Evolutionary conservation across 139 green algal genomes (phyloP).

Genomic region (Microglena sp.): DNA sequence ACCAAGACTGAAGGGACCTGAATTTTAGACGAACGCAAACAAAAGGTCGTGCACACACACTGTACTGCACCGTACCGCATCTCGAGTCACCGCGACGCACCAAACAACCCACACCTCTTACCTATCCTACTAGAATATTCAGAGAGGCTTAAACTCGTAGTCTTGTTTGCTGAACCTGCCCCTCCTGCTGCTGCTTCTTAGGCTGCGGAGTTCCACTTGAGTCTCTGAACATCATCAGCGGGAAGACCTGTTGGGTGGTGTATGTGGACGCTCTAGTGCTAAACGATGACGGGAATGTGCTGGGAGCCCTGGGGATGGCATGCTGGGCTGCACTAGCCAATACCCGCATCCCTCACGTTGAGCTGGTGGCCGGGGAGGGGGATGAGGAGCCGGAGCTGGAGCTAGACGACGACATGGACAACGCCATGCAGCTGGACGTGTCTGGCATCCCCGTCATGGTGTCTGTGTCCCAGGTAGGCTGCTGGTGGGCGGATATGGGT

Average conservation of each 20-base stretch:
- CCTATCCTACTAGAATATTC: not conserved
- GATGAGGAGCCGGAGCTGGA: conserved; percentile 60
- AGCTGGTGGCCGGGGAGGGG: conserved; percentile 23
- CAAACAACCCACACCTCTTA: not conserved
- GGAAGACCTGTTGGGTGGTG: conserved; percentile 74
- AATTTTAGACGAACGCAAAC: no score
- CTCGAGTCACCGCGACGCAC: not conserved
- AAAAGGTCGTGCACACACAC: no score
- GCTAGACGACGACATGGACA: conserved; percentile 50
- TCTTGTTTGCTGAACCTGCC: no score
- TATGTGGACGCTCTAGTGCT: conserved; percentile 77
- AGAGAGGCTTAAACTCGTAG: no score
- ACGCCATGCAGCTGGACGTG: conserved; percentile 32
- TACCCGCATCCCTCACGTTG: conserved; percentile 45
- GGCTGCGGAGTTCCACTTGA: conserved; percentile 15
- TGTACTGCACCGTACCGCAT: not conserved
- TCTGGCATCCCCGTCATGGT: conserved; percentile 40
- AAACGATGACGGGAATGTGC: conserved; percentile 67
- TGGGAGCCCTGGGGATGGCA: conserved; percentile 67
- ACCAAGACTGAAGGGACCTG: no score
- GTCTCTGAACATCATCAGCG: conserved; percentile 43
- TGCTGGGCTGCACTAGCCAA: conserved; percentile 49
- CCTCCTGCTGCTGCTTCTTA: no score
- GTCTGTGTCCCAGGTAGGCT: conserved; percentile 41
- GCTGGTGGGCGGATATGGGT: not conserved